A percentile compares a stretch with the other conserved stretches of the same genome.
Evolutionary conservation across 2,329 filamentous ascomycete species (phyloP).

Genomic region (Cryphonectria radicalis): DNA sequence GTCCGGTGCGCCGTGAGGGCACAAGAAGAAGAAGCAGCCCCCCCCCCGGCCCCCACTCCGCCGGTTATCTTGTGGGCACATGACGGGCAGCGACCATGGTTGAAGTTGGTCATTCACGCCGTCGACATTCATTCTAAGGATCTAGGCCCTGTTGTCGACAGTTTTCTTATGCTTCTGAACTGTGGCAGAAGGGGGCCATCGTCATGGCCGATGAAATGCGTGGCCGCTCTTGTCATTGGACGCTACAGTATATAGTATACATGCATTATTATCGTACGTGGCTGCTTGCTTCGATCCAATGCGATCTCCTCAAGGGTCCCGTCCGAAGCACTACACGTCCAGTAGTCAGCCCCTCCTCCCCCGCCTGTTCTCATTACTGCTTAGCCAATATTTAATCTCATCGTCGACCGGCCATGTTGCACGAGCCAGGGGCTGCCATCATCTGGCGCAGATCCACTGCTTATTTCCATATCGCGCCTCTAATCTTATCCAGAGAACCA

Average conservation of each 20-base stretch:
- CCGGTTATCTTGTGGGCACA: too few relatives aligned
- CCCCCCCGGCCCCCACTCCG: too few relatives aligned
- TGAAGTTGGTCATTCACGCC: too few relatives aligned
- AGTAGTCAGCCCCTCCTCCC: background rate
- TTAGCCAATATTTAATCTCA: background rate
- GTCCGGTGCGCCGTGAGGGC: background rate
- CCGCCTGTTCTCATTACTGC: background rate
- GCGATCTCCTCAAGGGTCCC: background rate
- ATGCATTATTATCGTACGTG: background rate
- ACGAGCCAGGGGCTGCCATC: constrained; percentile 22
- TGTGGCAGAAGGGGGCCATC: too few relatives aligned
- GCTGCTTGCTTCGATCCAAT: background rate
- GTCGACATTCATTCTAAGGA: too few relatives aligned
- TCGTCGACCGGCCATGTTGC: background rate
- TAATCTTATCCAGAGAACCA: constrained; percentile 19
- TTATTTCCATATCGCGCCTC: constrained; percentile 25
- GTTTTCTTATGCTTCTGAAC: too few relatives aligned
- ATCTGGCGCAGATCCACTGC: constrained; percentile 29
- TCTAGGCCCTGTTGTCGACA: too few relatives aligned
- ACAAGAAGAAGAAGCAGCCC: background rate
- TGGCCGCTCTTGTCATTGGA: too few relatives aligned
- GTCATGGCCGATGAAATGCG: too few relatives aligned
- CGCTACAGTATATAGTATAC: too few relatives aligned
- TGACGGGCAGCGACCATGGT: too few relatives aligned
- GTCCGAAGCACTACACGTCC: background rate